Base-by-base conservation (phyloP, 2,329 filamentous ascomycete genomes). In the Aspergillus sp. region DNA sequence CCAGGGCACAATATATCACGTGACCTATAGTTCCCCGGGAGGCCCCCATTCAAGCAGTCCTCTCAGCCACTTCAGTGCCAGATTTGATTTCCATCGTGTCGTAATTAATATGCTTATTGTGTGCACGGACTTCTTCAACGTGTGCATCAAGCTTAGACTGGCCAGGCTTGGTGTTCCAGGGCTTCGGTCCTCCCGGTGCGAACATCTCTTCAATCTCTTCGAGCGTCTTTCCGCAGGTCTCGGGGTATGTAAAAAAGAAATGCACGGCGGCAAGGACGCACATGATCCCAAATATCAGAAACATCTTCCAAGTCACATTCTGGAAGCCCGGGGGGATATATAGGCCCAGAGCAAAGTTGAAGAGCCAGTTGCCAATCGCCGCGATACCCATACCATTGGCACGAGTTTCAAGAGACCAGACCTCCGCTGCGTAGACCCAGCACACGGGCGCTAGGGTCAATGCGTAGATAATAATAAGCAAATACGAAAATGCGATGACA, bases 341-440 rank as follows among this genome's bases (percentile, higher is more conserved):
- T 41, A 85, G 75, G 34, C 82, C 83, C 12, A 86, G 75, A 0
- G 83, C 84, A 66, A 86, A 86, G 70, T 86, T 86, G 75, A 86
- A 84, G 5, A 83, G 67, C 79, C 79, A 80, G 65, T 85, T 86
- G 13, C 79, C 78, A 17, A 83, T 75, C 2, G 83, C 80, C 0
- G 84, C 77, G 42, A 87, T 65, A 37, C 64, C 80, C 77, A 87
- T 86, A 19, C 84, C 84, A 2, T 79, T 82, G 3, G 84, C 84
- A 34, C 85, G 80, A 0, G 83, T 85, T 58, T 84, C 82, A 2
- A 87, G 76, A 0, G 83, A 84, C 81, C 83, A 87, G 2, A 87
- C 82, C 70, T 89, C 86, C 15, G 84, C 83, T 0, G 83, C 82
- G 64, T 89, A 89, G 45, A 88, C 81, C 86, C 86, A 88, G 54